A percentile compares a stretch with the other conserved stretches of the same genome.
Evolutionary conservation across 2,329 filamentous ascomycete species (phyloP).

Genomic region (Fusarium continuum): DNA sequence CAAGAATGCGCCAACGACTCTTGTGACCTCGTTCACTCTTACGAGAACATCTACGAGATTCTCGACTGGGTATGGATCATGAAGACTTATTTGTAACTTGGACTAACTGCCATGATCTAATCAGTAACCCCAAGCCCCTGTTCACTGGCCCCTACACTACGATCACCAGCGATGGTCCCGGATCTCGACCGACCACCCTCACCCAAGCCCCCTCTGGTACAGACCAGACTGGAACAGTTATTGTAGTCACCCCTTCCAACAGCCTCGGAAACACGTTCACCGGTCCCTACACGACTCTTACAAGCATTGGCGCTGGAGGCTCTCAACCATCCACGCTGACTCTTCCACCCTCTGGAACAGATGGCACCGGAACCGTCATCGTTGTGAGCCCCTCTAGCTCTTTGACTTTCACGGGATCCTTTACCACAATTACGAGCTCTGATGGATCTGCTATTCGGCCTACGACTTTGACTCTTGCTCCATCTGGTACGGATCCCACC

Average conservation of each 20-base stretch:
- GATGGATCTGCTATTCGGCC: not conserved
- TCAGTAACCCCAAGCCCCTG: not conserved
- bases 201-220: not conserved
- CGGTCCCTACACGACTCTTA: not conserved
- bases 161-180: not conserved
- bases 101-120: too few species aligned
- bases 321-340: not conserved
- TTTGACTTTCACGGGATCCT: not conserved
- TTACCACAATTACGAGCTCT: not conserved
- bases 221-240: not conserved
- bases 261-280: not conserved
- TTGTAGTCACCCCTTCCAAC: not conserved
- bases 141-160: not conserved
- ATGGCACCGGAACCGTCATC: not conserved
- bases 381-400: not conserved
- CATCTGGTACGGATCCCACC: not conserved
- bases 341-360: not conserved
- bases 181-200: not conserved
- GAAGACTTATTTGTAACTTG: too few species aligned
- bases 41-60: not conserved
- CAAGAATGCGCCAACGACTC: conserved; percentile 5
- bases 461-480: not conserved
- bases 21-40: not conserved
- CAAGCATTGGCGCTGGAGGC: not conserved
- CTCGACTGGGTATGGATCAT: conserved; percentile 1